Percentiles rank a stretch among this genome's conserved stretches.
Evolutionary conservation across 768 basidiomycete genomes (phyloP).

Genomic region (Strobilomyces echinocephalus): DNA sequence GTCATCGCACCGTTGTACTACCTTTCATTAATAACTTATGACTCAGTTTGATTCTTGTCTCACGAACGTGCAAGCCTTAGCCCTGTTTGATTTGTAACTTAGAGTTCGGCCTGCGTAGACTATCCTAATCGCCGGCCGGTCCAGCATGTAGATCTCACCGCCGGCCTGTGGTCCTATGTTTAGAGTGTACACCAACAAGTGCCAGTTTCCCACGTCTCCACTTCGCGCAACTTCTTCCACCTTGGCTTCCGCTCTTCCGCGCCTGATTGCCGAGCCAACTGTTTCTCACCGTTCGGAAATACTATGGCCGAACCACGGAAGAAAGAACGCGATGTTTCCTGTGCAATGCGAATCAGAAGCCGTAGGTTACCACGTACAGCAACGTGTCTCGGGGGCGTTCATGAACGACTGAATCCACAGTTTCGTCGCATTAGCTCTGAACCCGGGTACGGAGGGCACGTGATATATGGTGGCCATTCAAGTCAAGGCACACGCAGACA

Average conservation of each 20-base stretch:
- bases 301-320: slow-evolving; percentile 35
- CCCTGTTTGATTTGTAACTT: neutral
- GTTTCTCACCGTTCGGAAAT: slow-evolving; percentile 33
- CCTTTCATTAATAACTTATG: slow-evolving; percentile 21
- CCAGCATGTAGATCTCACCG: no score
- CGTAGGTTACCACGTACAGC: slow-evolving; percentile 42
- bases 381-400: slow-evolving; percentile 40
- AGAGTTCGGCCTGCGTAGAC: neutral
- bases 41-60: neutral
- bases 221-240: slow-evolving; percentile 31
- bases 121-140: neutral
- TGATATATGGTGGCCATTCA: slow-evolving; percentile 44
- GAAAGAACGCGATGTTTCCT: slow-evolving; percentile 49
- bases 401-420: slow-evolving; percentile 41
- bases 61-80: slow-evolving; percentile 6
- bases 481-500: slow-evolving; percentile 25
- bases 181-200: no score
- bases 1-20: slow-evolving; percentile 19
- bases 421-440: neutral
- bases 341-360: slow-evolving; percentile 61
- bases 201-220: neutral
- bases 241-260: slow-evolving; percentile 50
- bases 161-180: no score
- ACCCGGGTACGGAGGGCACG: slow-evolving; percentile 29
- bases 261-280: slow-evolving; percentile 36